phyloP scores from a whole-genome alignment of 2,329 filamentous ascomycete genomes.

The Tolypocladium pustulatum region DNA sequence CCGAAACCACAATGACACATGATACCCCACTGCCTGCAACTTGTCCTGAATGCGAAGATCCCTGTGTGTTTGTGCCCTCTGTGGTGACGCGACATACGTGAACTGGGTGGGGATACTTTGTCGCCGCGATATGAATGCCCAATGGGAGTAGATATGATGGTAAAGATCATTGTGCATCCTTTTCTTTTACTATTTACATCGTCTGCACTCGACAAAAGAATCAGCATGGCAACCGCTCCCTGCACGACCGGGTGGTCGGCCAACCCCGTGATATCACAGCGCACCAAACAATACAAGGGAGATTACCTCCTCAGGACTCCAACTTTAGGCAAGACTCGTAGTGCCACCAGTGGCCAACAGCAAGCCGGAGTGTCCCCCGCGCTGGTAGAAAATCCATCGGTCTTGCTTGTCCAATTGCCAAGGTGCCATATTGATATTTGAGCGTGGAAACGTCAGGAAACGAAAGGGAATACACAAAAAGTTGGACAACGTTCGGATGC shows the following conservation, averaged over 20 bases:
- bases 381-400: too few species aligned
- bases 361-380: background rate
- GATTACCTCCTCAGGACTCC: background rate
- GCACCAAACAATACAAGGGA: background rate
- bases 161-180: background rate
- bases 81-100: background rate
- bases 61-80: background rate
- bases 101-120: background rate
- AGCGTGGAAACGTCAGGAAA: background rate
- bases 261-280: background rate
- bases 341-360: background rate
- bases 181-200: background rate
- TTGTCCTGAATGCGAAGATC: background rate
- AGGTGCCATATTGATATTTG: background rate
- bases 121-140: background rate
- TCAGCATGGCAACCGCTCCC: background rate
- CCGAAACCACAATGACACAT: constrained; percentile 4
- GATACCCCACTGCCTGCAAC: constrained; percentile 5
- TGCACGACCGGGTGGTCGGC: background rate
- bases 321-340: background rate
- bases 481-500: background rate
- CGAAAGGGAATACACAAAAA: background rate
- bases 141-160: background rate
- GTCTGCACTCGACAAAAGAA: background rate
- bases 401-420: background rate